A percentile compares a stretch with the other conserved stretches of the same genome.
Conservation (phyloP, 306 rosid species). For the Oxytropis ochrocephala region DNA sequence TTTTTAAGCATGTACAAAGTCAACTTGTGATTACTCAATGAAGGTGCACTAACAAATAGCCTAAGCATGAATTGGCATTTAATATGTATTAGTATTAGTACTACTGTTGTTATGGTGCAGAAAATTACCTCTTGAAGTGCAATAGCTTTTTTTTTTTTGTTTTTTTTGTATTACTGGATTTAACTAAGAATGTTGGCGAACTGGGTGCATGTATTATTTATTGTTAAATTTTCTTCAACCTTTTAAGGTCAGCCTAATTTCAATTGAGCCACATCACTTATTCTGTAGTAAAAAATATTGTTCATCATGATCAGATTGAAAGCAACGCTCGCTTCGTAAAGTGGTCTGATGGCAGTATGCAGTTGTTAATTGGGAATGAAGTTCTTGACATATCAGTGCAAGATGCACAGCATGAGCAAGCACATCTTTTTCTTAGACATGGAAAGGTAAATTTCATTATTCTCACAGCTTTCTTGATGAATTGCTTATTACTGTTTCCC, state of each 20-base stretch:
- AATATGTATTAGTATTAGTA: conserved; percentile 7
- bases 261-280: conserved; percentile 6
- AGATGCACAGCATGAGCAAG: conserved; percentile 97
- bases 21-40: not conserved
- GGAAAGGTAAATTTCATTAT: conserved; percentile 67
- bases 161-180: conserved; percentile 1
- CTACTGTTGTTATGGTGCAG: not conserved
- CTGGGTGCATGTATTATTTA: not conserved
- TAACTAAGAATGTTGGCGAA: not conserved
- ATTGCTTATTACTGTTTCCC: conserved; percentile 10
- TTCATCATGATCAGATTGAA: conserved; percentile 29
- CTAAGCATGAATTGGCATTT: not conserved
- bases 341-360: conserved; percentile 98
- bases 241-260: conserved; percentile 7
- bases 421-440: conserved; percentile 90
- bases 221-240: conserved; percentile 5
- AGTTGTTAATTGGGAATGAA: conserved; percentile 88
- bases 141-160: not conserved
- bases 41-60: not conserved
- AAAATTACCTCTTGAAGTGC: not conserved
- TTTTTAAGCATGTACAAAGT: not conserved
- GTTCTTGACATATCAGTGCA: conserved; percentile 93
- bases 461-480: not conserved
- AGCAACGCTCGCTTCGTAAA: conserved; percentile 97
- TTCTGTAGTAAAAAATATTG: not conserved